phyloP scores from a whole-genome alignment of 257 asterid species.

The Coffea eugenioides region DNA sequence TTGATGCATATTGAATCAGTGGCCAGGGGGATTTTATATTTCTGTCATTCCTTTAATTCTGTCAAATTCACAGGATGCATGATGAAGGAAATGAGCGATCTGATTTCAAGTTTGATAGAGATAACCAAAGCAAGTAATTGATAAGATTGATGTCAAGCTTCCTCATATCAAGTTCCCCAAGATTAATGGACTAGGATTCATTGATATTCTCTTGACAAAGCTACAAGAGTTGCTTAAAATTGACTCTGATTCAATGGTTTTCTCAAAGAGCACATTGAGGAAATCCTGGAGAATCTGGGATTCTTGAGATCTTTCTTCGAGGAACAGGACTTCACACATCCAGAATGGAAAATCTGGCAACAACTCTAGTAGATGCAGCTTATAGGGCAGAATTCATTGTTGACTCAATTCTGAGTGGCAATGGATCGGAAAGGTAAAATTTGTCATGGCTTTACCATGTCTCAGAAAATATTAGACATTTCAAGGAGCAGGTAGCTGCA shows the following conservation, averaged over 20 bases:
- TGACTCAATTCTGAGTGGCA: slow-evolving; percentile 9
- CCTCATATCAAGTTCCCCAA: not conserved
- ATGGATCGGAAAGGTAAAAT: not conserved
- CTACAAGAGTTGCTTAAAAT: not conserved
- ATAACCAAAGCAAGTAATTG: not conserved
- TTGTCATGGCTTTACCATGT: slow-evolving; percentile 14
- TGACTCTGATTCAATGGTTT: not conserved
- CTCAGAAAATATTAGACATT: not conserved
- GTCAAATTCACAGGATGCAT: not conserved
- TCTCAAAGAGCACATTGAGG: too few relatives aligned
- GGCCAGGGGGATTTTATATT: not conserved
- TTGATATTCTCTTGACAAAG: not conserved
- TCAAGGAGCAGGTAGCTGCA: not conserved
- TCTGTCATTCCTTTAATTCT: not conserved
- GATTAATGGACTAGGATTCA: not conserved
- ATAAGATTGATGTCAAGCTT: not conserved
- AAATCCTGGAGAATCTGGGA: too few relatives aligned
- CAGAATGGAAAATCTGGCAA: not conserved
- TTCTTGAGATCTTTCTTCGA: too few relatives aligned
- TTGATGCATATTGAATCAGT: not conserved
- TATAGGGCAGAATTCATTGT: not conserved
- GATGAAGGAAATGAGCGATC: not conserved
- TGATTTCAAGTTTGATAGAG: not conserved
- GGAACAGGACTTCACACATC: too few relatives aligned
- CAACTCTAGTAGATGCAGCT: not conserved